Evolutionary conservation across 345 rosid species (phyloP).

Genomic region (Erucastrum elatum): DNA sequence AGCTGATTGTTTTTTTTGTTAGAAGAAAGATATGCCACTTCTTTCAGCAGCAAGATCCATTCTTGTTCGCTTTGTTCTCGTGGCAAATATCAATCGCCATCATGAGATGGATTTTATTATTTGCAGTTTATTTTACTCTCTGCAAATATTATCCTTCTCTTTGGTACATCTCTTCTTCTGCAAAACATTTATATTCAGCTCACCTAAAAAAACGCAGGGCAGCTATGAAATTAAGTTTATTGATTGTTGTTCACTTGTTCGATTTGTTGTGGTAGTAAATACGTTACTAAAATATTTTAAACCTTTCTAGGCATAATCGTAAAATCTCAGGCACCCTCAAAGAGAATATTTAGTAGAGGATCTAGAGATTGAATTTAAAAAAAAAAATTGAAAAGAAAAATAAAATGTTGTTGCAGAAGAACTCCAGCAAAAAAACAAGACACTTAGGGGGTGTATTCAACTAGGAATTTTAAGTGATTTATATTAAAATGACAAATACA

Average conservation of each 20-base stretch:
- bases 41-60: slow-evolving; percentile 67
- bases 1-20: not conserved
- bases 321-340: not conserved
- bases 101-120: slow-evolving; percentile 31
- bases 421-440: no score
- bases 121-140: slow-evolving; percentile 26
- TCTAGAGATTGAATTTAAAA: no score
- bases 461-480: no score
- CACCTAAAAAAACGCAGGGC: not conserved
- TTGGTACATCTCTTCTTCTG: slow-evolving; percentile 35
- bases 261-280: not conserved
- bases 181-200: no score
- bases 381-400: no score
- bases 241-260: not conserved
- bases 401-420: no score
- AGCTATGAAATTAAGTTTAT: not conserved
- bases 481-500: no score
- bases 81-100: slow-evolving; percentile 45
- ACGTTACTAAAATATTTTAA: no score
- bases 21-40: slow-evolving; percentile 44
- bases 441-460: no score
- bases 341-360: no score
- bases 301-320: not conserved
- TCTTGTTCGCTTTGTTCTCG: slow-evolving; percentile 74
- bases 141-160: slow-evolving; percentile 37